phyloP scores from a whole-genome alignment of 139 green algal species.

The Tetratostichococcus sp. region DNA sequence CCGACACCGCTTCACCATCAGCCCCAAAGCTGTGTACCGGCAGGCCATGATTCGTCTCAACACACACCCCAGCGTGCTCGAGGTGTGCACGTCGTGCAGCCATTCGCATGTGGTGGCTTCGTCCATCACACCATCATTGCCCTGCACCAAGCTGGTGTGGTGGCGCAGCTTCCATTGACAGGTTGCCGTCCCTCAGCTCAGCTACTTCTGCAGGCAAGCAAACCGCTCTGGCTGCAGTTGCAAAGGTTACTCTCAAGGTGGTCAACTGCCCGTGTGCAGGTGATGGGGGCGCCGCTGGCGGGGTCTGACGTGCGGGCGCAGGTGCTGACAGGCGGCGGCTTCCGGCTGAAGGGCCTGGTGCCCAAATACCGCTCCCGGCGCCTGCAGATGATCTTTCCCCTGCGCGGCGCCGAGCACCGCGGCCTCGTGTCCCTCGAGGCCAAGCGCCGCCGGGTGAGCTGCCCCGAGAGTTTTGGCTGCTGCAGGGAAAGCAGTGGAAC shows the following conservation, averaged over 20 bases:
- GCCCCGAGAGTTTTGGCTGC: too few relatives aligned
- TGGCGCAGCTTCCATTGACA: too few relatives aligned
- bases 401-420: slow-evolving; percentile 56
- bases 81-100: slow-evolving; percentile 31
- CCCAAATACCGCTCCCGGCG: slow-evolving; percentile 40
- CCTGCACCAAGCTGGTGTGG: too few relatives aligned
- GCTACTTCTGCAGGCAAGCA: too few relatives aligned
- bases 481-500: too few relatives aligned
- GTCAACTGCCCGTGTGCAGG: slow-evolving; percentile 22
- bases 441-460: slow-evolving; percentile 56
- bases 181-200: too few relatives aligned
- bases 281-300: slow-evolving; percentile 70
- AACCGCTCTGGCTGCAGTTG: too few relatives aligned
- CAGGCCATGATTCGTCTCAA: slow-evolving; percentile 62
- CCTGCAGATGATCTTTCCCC: slow-evolving; percentile 76
- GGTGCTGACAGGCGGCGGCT: slow-evolving; percentile 57
- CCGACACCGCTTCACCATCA: slow-evolving; percentile 39
- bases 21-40: slow-evolving; percentile 50
- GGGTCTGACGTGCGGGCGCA: slow-evolving; percentile 52
- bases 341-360: slow-evolving; percentile 44
- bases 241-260: too few relatives aligned
- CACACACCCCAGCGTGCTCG: slow-evolving; percentile 55
- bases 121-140: too few relatives aligned
- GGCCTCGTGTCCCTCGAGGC: slow-evolving; percentile 76
- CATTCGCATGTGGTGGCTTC: too few relatives aligned